phyloP scores from a whole-genome alignment of 768 basidiomycete species.

The Boletus barrowsii region DNA sequence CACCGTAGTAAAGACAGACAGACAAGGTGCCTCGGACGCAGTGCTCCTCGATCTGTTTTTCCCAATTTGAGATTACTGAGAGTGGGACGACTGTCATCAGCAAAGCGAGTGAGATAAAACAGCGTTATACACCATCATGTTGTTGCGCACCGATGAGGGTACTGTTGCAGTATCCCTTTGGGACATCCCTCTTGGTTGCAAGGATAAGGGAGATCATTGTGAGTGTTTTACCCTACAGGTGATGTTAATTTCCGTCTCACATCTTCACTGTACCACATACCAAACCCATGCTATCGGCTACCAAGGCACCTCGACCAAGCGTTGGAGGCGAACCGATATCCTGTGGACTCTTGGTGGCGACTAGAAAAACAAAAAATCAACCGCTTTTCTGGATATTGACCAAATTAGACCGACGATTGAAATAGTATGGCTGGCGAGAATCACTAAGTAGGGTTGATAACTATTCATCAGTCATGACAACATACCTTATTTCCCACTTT shows the following conservation, averaged over 20 bases:
- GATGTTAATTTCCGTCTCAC: conserved; percentile 1
- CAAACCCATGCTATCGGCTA: conserved; percentile 87
- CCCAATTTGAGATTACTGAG: conserved; percentile 86
- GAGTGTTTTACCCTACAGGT: conserved; percentile 79
- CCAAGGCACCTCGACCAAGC: conserved; percentile 81
- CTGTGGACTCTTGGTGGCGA: conserved; percentile 82
- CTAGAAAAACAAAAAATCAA: conserved; percentile 32
- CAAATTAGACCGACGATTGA: conserved; percentile 52
- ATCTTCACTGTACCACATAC: conserved; percentile 25
- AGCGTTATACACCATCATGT: neutral
- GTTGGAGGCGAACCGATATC: conserved; percentile 45
- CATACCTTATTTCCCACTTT: conserved; percentile 54
- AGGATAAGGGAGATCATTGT: conserved; percentile 82
- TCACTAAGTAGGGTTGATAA: neutral
- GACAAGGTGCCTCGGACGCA: conserved; percentile 51
- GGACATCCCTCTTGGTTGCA: conserved; percentile 67
- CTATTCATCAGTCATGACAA: neutral
- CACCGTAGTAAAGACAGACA: conserved; percentile 68
- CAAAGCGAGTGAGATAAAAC: conserved; percentile 1
- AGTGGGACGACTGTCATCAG: conserved; percentile 64
- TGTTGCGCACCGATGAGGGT: conserved; percentile 71
- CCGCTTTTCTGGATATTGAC: neutral
- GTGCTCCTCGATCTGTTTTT: conserved; percentile 79
- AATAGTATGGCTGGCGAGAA: conserved; percentile 52
- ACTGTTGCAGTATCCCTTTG: conserved; percentile 53